Conservation (phyloP, 208 protist species). For the Trypanosoma theileri region DNA sequence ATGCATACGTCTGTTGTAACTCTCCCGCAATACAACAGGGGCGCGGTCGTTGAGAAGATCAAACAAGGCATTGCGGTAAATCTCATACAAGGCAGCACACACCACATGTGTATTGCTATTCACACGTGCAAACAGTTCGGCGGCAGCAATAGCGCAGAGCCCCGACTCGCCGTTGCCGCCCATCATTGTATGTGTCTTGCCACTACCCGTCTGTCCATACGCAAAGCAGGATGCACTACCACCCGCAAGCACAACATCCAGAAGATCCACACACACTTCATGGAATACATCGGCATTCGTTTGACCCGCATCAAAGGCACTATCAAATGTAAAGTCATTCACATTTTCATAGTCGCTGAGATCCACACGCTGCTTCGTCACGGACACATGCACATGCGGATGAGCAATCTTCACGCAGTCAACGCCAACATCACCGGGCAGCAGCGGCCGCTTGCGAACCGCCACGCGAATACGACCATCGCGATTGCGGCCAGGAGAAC, state of each 20-base stretch:
- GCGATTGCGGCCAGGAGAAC: constrained; percentile 27
- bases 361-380: constrained; percentile 91
- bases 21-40: constrained; percentile 88
- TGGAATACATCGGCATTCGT: constrained; percentile 89
- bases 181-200: constrained; percentile 74
- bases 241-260: constrained; percentile 86
- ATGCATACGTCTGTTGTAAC: constrained; percentile 85
- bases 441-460: constrained; percentile 86
- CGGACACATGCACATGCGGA: constrained; percentile 48
- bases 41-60: constrained; percentile 92
- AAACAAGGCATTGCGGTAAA: constrained; percentile 95
- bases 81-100: constrained; percentile 92
- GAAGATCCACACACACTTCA: constrained; percentile 66
- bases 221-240: constrained; percentile 95
- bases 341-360: constrained; percentile 94
- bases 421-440: constrained; percentile 35
- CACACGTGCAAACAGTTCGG: constrained; percentile 87
- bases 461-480: constrained; percentile 78
- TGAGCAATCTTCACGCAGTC: constrained; percentile 56
- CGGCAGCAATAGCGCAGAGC: constrained; percentile 90
- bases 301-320: constrained; percentile 75
- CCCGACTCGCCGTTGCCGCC: constrained; percentile 64
- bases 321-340: constrained; percentile 94
- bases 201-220: constrained; percentile 92
- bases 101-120: constrained; percentile 41